These are phyloP conservation scores for Sarocladiaceae sp. DNA, from an alignment of 2,329 filamentous ascomycete species.

Conservation along the genomic window DNA sequence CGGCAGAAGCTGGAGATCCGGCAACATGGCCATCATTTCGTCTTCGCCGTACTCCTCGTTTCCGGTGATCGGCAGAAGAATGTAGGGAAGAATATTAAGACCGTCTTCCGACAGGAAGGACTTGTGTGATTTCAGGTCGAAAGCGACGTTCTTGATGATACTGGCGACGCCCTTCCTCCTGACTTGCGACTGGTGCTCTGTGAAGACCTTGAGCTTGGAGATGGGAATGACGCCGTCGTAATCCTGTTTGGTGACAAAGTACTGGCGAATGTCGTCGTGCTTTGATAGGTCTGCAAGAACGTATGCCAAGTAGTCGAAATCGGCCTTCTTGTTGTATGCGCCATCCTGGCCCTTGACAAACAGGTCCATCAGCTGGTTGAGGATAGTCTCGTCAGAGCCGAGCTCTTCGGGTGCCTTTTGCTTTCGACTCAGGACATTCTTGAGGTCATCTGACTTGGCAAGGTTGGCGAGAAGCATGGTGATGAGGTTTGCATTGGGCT, in stretches of 20 bases:
- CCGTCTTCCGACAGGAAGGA: constrained; percentile 66
- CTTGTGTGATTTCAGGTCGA: constrained; percentile 71
- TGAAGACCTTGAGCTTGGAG: constrained; percentile 91
- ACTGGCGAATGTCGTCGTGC: constrained; percentile 67
- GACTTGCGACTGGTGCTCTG: constrained; percentile 79
- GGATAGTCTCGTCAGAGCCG: constrained; percentile 65
- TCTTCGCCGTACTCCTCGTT: constrained; percentile 85
- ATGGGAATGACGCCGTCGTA: constrained; percentile 86
- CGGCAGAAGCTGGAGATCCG: constrained; percentile 83
- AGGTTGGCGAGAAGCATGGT: constrained; percentile 94
- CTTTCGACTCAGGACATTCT: constrained; percentile 63
- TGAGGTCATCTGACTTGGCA: constrained; percentile 72
- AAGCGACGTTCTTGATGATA: constrained; percentile 90
- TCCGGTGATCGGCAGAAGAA: constrained; percentile 83
- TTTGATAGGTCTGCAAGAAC: constrained; percentile 91
- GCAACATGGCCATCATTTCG: constrained; percentile 80
- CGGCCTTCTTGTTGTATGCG: constrained; percentile 75
- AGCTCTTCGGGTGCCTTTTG: constrained; percentile 67
- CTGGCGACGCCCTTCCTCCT: constrained; percentile 91
- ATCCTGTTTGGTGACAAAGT: constrained; percentile 68
- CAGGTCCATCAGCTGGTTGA: constrained; percentile 91
- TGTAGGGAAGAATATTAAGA: constrained; percentile 80
- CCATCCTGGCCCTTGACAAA: constrained; percentile 90
- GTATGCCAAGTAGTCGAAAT: constrained; percentile 92
- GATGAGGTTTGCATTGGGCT: constrained; percentile 78